Evolutionary conservation across 2,329 filamentous ascomycete genomes (phyloP).

Genomic region (Chrysosporium queenslandicum): DNA sequence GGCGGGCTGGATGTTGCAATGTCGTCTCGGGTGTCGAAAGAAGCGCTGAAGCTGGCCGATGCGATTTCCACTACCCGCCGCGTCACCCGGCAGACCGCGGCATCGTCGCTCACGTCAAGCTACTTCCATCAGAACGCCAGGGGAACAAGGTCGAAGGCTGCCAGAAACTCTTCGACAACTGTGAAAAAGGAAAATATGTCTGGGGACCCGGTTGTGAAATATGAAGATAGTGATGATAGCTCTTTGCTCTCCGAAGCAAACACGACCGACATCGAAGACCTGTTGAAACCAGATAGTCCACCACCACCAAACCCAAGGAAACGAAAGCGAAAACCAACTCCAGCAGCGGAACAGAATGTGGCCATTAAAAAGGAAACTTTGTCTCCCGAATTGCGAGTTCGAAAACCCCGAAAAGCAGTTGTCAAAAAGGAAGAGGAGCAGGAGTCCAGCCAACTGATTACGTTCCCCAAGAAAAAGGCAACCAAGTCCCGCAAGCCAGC

Average conservation of each 20-base stretch:
- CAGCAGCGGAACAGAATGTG: conserved; percentile 17
- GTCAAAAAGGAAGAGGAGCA: conserved; percentile 24
- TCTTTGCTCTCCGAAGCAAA: conserved; percentile 30
- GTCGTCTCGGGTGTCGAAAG: conserved; percentile 39
- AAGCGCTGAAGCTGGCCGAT: conserved; percentile 49
- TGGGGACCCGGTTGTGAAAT: not conserved
- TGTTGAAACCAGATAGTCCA: conserved; percentile 27
- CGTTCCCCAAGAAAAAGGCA: conserved; percentile 14
- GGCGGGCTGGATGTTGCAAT: too few relatives aligned
- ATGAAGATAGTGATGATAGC: conserved; percentile 22
- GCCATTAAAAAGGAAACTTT: conserved; percentile 5
- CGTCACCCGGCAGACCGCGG: conserved; percentile 18
- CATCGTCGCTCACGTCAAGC: conserved; percentile 4
- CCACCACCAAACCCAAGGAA: conserved; percentile 31
- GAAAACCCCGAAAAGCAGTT: conserved; percentile 20
- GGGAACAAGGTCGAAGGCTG: not conserved
- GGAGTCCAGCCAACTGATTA: conserved; percentile 24
- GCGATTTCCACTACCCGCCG: conserved; percentile 33
- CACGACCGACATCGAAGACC: conserved; percentile 51
- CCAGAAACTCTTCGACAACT: conserved; percentile 21
- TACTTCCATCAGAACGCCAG: conserved; percentile 1
- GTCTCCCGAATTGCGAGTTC: conserved; percentile 16
- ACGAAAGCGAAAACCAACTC: conserved; percentile 34
- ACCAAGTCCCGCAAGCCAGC: conserved; percentile 28
- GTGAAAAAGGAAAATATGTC: conserved; percentile 26